These are phyloP conservation scores for Pseudogymnoascus sp. DNA, from an alignment of 2,329 filamentous ascomycete genomes.

Conservation along the genomic window DNA sequence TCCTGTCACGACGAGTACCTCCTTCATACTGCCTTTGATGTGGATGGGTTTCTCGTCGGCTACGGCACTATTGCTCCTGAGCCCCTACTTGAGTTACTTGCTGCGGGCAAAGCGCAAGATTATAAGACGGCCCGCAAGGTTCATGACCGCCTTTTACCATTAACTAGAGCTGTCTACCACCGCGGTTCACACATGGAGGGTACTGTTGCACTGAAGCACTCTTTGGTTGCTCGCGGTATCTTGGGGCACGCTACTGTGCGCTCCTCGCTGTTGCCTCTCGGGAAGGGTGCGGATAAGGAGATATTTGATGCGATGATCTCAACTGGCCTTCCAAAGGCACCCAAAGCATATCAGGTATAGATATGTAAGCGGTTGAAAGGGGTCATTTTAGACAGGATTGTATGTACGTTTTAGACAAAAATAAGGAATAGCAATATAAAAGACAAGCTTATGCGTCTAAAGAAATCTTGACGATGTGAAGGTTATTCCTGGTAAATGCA, in stretches of 20 bases:
- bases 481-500: too few relatives aligned
- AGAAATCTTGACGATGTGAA: background rate
- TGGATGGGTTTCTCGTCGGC: constrained; percentile 46
- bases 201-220: constrained; percentile 44
- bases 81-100: constrained; percentile 40
- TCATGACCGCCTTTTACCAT: constrained; percentile 42
- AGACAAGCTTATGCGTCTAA: background rate
- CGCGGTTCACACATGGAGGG: constrained; percentile 48
- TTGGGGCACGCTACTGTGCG: constrained; percentile 41
- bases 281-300: constrained; percentile 11
- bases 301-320: constrained; percentile 11
- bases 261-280: constrained; percentile 22
- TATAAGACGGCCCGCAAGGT: constrained; percentile 39
- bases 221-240: constrained; percentile 42
- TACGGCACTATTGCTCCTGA: constrained; percentile 46
- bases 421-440: background rate
- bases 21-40: constrained; percentile 42
- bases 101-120: constrained; percentile 41
- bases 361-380: background rate
- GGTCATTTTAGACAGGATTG: background rate
- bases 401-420: background rate
- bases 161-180: constrained; percentile 47
- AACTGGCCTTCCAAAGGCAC: constrained; percentile 10
- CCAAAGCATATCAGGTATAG: constrained; percentile 6
- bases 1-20: constrained; percentile 47